phyloP scores from a whole-genome alignment of 768 basidiomycete genomes.

The Rhodosporidiobolus odoratus region DNA sequence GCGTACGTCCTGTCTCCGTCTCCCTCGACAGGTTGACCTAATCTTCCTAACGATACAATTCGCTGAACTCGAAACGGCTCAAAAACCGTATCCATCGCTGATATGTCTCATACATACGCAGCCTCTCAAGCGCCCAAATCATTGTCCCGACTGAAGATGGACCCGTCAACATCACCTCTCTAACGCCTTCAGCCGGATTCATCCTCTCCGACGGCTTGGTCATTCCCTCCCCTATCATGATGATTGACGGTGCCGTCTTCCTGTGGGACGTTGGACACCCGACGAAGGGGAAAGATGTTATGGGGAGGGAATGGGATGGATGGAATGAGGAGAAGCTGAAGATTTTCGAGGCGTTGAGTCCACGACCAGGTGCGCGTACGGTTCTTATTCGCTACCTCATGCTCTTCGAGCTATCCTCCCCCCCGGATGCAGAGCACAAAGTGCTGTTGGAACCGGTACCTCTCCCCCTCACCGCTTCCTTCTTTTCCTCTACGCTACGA shows the following conservation, averaged over 20 bases:
- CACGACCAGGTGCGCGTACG: slow-evolving; percentile 69
- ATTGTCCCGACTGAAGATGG: slow-evolving; percentile 34
- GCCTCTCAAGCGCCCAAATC: slow-evolving; percentile 37
- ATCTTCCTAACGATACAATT: background rate
- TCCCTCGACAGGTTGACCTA: background rate
- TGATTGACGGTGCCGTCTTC: slow-evolving; percentile 78
- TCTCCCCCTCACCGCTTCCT: too few species aligned
- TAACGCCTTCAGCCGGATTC: slow-evolving; percentile 36
- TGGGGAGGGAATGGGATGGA: slow-evolving; percentile 53
- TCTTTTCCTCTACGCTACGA: too few species aligned
- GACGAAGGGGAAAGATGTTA: slow-evolving; percentile 2
- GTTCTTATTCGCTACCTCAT: background rate
- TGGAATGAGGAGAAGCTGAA: slow-evolving; percentile 73
- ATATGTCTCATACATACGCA: background rate
- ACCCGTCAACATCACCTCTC: slow-evolving; percentile 29
- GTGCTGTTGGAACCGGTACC: too few species aligned
- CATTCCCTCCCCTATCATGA: slow-evolving; percentile 70
- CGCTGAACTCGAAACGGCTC: background rate
- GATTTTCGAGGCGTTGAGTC: slow-evolving; percentile 73
- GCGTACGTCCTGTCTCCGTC: background rate
- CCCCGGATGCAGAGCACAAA: too few species aligned
- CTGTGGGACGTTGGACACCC: slow-evolving; percentile 77
- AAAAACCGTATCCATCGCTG: background rate
- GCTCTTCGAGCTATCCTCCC: background rate
- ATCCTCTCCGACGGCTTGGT: slow-evolving; percentile 57